Base-by-base conservation (phyloP, 441 rosid species). In the Hura crepitans region DNA sequence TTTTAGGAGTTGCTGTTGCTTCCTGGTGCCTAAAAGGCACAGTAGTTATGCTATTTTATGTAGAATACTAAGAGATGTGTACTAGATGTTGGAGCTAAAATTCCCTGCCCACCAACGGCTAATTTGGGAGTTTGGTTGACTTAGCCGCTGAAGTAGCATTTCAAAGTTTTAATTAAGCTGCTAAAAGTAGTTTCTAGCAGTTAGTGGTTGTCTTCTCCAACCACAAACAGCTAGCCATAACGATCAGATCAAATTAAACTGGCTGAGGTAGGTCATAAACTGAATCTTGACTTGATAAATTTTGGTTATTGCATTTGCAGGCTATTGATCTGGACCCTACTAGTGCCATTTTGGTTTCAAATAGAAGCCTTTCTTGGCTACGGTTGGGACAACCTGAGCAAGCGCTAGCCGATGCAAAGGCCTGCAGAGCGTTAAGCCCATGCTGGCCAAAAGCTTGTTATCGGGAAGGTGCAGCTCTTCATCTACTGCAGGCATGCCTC, bases 341-440 rank as follows among this genome's bases (percentile, higher is more conserved):
- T 47, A 91, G 90, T 82, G 91, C 87, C 15, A 84, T 86, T 7
- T 78, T 94, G 64, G 75, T 73, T 74, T 91, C 99, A 27, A 94
- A 94, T 76, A 86, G 98, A 85, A 94, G 98, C 80, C 92, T 91
- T 42, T 89, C 97, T 72, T 91, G 97, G 98, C 54, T 91, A 61
- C 89, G 86, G 42, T 68, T 85, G 56, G 94, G 92, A 70, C 93
- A 91, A 75, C 81, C 88, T 50, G 96, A 90, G 43, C 88, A 84
- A 10, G 96, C 98, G 18, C 80, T 91, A 63, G 77, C 86, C 7
- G 98, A 94, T 85, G 98, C 90, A 28, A 85, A 80, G 84, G 81
- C 81, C 25, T 91, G 96, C 75, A 84, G 90, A 83, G 85, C 74
- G 76, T 76, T 88, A 67, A 86, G 79, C 79, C 92, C 96, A 0